Conservation (phyloP, 2,329 filamentous ascomycete genomes). For the Pestalotiopsis fici region DNA sequence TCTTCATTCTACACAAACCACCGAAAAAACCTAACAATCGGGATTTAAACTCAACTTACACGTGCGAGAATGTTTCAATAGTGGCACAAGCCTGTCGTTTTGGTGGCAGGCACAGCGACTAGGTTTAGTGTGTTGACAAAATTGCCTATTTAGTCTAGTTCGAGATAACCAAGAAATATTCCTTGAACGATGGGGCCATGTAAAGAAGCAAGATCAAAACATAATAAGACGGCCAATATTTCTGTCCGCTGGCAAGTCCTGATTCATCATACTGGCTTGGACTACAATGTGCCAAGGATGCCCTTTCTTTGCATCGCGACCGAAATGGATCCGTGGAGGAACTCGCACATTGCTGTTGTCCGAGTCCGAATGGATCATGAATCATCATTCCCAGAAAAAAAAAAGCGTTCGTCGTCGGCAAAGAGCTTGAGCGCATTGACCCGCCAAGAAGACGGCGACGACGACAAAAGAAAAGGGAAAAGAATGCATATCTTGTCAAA, state of each 20-base stretch:
- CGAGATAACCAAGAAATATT: not conserved
- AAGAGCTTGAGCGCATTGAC: not conserved
- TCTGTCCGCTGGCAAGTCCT: constrained; percentile 4
- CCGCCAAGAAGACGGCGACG: not conserved
- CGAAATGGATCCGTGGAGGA: not conserved
- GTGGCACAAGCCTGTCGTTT: not conserved
- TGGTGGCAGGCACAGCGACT: not conserved
- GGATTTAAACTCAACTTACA: not conserved
- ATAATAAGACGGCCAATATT: not conserved
- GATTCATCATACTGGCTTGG: constrained; percentile 9
- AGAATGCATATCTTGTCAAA: not conserved
- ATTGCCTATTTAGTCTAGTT: not conserved
- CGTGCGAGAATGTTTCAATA: not conserved
- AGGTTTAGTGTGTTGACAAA: not conserved
- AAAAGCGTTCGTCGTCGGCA: not conserved
- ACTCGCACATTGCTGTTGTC: not conserved
- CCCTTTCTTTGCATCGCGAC: not conserved
- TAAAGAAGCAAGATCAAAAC: not conserved
- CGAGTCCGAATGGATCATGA: constrained; percentile 10
- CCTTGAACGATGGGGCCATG: too few relatives aligned
- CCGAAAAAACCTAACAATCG: not conserved
- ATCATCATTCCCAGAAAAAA: constrained; percentile 10
- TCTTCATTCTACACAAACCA: not conserved
- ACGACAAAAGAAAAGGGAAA: not conserved
- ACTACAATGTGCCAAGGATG: not conserved